These are phyloP conservation scores for Fusarium domesticum DNA, from an alignment of 2,329 filamentous ascomycete genomes.

Conservation along the genomic window DNA sequence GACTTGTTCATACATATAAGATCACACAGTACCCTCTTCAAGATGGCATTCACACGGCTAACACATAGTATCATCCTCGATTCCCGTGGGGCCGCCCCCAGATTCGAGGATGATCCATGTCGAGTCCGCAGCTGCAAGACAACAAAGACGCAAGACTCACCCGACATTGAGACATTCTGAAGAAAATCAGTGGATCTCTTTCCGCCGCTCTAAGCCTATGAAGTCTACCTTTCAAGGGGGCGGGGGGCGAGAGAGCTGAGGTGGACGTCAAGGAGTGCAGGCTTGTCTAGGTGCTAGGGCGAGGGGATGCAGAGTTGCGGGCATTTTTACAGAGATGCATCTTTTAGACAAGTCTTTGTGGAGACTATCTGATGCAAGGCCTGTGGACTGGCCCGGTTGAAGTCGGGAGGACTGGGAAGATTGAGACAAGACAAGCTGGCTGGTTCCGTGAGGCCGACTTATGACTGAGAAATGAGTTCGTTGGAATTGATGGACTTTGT, in stretches of 20 bases:
- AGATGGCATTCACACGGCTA: neutral
- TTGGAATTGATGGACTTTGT: neutral
- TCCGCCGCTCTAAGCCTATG: constrained; percentile 6
- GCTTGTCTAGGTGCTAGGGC: constrained; percentile 1
- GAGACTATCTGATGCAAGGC: constrained; percentile 1
- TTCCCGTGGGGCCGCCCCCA: constrained; percentile 9
- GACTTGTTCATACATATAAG: neutral
- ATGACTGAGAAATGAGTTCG: neutral
- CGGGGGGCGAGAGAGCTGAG: constrained; percentile 1
- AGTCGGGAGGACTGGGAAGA: constrained; percentile 8
- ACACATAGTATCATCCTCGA: constrained; percentile 5
- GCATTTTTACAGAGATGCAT: neutral
- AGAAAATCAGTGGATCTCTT: constrained; percentile 6
- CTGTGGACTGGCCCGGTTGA: constrained; percentile 10
- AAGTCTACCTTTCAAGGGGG: constrained; percentile 2
- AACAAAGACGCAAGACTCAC: neutral
- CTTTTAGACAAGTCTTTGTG: constrained; percentile 1
- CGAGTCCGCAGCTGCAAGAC: constrained; percentile 6
- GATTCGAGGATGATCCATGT: constrained; percentile 23
- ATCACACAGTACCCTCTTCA: neutral
- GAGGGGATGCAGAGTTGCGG: neutral
- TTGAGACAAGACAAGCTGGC: constrained; percentile 2
- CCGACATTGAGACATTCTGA: constrained; percentile 13
- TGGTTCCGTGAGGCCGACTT: constrained; percentile 5
- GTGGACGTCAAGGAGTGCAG: constrained; percentile 1